phyloP scores from a whole-genome alignment of 2,329 filamentous ascomycete genomes.

The Zasmidium angulare region DNA sequence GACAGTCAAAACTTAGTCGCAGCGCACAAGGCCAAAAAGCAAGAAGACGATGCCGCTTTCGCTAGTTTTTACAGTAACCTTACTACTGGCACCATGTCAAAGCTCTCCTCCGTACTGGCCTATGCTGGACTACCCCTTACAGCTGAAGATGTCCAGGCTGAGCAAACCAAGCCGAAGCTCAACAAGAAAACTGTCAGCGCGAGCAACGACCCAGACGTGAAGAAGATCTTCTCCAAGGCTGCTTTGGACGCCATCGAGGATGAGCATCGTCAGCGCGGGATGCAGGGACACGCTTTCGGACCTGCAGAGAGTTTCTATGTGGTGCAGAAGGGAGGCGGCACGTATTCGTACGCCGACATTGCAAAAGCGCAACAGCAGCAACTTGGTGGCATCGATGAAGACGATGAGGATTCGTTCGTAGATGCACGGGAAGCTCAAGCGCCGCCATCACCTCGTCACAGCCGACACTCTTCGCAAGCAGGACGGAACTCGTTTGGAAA shows the following conservation, averaged over 20 bases:
- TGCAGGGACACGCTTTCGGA: conserved; percentile 53
- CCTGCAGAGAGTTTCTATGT: conserved; percentile 81
- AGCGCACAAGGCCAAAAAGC: conserved; percentile 18
- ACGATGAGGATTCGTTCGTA: conserved; percentile 82
- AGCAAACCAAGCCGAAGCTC: conserved; percentile 30
- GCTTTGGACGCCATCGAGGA: conserved; percentile 76
- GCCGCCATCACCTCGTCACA: conserved; percentile 41
- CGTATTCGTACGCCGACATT: conserved; percentile 89
- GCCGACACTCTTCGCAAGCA: conserved; percentile 44
- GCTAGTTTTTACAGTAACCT: conserved; percentile 81
- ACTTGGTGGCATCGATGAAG: conserved; percentile 40
- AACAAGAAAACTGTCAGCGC: conserved; percentile 33
- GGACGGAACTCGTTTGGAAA: conserved; percentile 34
- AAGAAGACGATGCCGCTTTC: conserved; percentile 65
- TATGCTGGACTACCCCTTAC: conserved; percentile 85
- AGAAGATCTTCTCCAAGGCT: conserved; percentile 79
- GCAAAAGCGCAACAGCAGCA: conserved; percentile 42
- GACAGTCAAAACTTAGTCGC: conserved; percentile 28
- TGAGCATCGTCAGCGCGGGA: conserved; percentile 50
- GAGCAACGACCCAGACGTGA: conserved; percentile 64
- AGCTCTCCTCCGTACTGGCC: conserved; percentile 83
- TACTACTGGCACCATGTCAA: conserved; percentile 84
- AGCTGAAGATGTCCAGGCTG: conserved; percentile 30
- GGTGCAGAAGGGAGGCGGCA: conserved; percentile 87
- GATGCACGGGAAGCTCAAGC: conserved; percentile 72